phyloP scores from a whole-genome alignment of 2,329 filamentous ascomycete species.

The Apiospora marii region DNA sequence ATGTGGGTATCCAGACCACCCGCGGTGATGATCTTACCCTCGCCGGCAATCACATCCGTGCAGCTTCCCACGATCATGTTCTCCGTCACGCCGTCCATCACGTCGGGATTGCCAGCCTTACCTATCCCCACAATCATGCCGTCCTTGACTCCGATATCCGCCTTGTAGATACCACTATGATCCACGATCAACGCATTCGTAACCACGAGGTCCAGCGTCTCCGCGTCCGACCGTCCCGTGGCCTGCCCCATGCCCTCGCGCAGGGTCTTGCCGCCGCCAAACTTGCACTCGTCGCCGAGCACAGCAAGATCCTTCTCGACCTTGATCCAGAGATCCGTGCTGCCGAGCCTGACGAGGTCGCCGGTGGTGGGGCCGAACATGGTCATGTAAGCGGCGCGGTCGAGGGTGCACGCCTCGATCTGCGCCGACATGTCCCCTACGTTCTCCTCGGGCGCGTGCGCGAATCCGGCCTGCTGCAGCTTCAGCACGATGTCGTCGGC shows the following conservation, averaged over 20 bases:
- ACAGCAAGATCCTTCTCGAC: constrained; percentile 86
- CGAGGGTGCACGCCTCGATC: constrained; percentile 73
- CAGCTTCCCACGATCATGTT: constrained; percentile 85
- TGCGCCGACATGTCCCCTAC: constrained; percentile 52
- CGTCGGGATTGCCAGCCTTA: constrained; percentile 95
- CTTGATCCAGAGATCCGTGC: constrained; percentile 88
- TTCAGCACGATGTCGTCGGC: constrained; percentile 71
- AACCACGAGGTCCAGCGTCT: constrained; percentile 84
- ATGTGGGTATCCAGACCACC: constrained; percentile 92
- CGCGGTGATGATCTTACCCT: constrained; percentile 89
- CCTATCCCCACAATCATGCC: constrained; percentile 88
- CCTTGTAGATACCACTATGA: constrained; percentile 93
- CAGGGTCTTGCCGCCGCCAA: constrained; percentile 92
- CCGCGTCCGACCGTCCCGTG: constrained; percentile 74
- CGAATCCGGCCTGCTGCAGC: constrained; percentile 77
- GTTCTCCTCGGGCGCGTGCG: constrained; percentile 78
- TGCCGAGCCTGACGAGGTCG: constrained; percentile 81
- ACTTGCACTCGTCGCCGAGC: constrained; percentile 94
- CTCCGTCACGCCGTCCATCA: constrained; percentile 86
- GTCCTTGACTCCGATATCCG: constrained; percentile 91
- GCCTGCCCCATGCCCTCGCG: constrained; percentile 97
- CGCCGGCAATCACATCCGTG: constrained; percentile 91
- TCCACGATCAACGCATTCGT: constrained; percentile 91
- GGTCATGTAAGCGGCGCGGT: constrained; percentile 77
- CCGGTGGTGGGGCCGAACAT: constrained; percentile 96